Conservation (phyloP, 768 basidiomycete species). For the Podaxis sp. region DNA sequence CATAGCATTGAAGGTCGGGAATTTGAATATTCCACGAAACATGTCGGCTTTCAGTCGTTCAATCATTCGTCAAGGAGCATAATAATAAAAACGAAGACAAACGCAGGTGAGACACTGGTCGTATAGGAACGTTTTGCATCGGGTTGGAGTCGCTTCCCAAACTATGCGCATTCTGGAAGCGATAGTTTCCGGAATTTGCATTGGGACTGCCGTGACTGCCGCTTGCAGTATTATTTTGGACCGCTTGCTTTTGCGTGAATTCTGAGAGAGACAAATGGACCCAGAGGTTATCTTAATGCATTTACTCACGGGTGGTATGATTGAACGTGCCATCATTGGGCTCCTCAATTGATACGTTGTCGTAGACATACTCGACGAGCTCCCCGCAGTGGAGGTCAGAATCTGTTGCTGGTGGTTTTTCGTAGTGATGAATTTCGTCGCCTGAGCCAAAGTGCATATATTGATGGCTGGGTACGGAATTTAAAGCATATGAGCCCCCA, state of each 20-base stretch:
- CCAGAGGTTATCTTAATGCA: neutral
- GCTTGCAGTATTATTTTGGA: neutral
- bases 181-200: neutral
- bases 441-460: neutral
- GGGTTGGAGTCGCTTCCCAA: neutral
- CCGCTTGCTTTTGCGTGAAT: neutral
- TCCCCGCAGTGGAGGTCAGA: neutral
- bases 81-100: conserved; percentile 21
- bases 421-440: neutral
- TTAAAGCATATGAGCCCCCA: neutral
- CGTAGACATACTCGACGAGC: neutral
- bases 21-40: conserved; percentile 82
- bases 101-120: conserved; percentile 76
- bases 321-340: neutral
- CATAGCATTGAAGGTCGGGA: conserved; percentile 88
- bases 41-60: conserved; percentile 61
- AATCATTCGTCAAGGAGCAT: conserved; percentile 10
- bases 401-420: neutral
- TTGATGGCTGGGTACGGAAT: neutral
- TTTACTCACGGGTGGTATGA: neutral
- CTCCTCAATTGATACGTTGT: neutral
- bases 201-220: neutral
- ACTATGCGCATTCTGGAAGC: neutral
- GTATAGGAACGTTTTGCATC: conserved; percentile 49
- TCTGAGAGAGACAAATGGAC: neutral